These are phyloP conservation scores for Lipomyces chichibuensis DNA, from an alignment of 805 yeast genomes.

Conservation along the genomic window DNA sequence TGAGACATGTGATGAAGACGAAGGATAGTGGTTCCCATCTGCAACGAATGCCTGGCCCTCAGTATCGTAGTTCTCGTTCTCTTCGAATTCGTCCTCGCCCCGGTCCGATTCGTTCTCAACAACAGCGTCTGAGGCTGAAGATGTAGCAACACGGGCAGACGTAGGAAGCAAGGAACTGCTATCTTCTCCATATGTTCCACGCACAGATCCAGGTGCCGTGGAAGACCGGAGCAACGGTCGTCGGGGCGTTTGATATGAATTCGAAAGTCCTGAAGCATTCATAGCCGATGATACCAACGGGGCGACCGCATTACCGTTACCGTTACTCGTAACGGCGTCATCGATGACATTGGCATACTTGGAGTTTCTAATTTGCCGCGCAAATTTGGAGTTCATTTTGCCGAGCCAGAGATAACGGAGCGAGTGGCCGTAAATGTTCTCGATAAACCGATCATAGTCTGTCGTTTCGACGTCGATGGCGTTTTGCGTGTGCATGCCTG, in stretches of 20 bases:
- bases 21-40: not conserved
- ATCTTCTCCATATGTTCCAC: not conserved
- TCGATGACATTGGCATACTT: slow-evolving; percentile 13
- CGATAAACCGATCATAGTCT: slow-evolving; percentile 44
- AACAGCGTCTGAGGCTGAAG: not conserved
- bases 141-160: not conserved
- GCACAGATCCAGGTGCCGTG: not conserved
- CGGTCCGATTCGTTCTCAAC: not conserved
- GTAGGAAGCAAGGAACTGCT: not conserved
- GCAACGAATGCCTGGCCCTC: not conserved
- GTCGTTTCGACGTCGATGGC: slow-evolving; percentile 45
- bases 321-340: not conserved
- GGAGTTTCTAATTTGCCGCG: slow-evolving; percentile 32
- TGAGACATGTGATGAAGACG: not conserved
- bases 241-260: not conserved
- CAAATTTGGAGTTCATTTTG: slow-evolving; percentile 48
- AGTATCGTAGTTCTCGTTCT: not conserved
- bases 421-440: slow-evolving; percentile 43
- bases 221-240: not conserved
- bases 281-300: not conserved
- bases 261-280: not conserved
- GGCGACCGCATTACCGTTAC: not conserved
- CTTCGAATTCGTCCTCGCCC: not conserved
- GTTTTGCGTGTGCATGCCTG: slow-evolving; percentile 45
- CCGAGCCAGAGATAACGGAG: slow-evolving; percentile 52